These are phyloP conservation scores for Cicer judaicum DNA, from an alignment of 306 rosid genomes.

Conservation along the genomic window DNA sequence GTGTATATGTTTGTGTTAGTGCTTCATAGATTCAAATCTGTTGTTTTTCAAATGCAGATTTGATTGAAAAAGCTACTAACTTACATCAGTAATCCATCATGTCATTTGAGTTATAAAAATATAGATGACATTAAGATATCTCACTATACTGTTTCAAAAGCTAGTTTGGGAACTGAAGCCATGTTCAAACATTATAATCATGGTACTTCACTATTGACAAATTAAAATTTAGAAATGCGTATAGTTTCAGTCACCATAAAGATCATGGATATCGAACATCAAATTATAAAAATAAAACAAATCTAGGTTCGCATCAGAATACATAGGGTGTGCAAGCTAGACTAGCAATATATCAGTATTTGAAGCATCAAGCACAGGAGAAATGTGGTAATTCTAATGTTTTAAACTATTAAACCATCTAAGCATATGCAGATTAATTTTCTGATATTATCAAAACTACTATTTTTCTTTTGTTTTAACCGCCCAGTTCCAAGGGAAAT, in stretches of 20 bases:
- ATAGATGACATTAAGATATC: background rate
- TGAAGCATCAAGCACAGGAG: no score
- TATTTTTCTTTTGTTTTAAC: no score
- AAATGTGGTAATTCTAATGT: no score
- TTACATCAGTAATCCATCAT: slow-evolving; percentile 17
- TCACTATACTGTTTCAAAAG: slow-evolving; percentile 12
- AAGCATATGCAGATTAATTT: slow-evolving; percentile 25
- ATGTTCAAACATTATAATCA: slow-evolving; percentile 9
- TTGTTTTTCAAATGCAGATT: background rate
- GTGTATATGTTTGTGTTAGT: no score
- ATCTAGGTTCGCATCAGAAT: slow-evolving; percentile 27
- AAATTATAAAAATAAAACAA: slow-evolving; percentile 23
- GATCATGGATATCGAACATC: background rate
- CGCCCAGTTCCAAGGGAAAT: no score
- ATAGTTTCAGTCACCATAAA: background rate
- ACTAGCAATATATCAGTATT: background rate
- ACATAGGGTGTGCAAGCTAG: slow-evolving; percentile 1
- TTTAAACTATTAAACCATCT: background rate
- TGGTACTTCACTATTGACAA: slow-evolving; percentile 2
- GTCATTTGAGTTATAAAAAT: background rate
- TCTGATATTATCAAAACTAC: background rate
- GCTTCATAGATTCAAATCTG: no score
- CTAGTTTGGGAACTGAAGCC: background rate
- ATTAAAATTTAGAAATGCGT: slow-evolving; percentile 6
- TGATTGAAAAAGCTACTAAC: background rate